These are phyloP conservation scores for Rhizopogon salebrosus DNA, from an alignment of 768 basidiomycete species.

Conservation along the genomic window DNA sequence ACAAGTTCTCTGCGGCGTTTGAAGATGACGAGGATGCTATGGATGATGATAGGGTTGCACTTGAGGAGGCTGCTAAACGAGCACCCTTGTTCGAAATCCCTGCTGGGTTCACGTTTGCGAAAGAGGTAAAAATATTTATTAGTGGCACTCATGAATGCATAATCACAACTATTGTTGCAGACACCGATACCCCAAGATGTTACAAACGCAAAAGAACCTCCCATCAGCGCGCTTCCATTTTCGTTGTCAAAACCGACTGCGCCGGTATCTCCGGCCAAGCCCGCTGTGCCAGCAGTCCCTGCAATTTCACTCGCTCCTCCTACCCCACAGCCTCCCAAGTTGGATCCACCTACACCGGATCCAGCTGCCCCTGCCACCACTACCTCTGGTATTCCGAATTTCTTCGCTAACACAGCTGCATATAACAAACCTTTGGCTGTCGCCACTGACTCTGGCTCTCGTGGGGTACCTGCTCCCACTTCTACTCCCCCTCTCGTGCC, in stretches of 20 bases:
- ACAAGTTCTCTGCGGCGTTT: constrained; percentile 65
- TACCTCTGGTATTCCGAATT: constrained; percentile 46
- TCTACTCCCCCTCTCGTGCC: constrained; percentile 20
- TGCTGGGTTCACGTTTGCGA: constrained; percentile 61
- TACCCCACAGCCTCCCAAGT: constrained; percentile 19
- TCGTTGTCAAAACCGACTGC: constrained; percentile 43
- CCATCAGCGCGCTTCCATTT: constrained; percentile 59
- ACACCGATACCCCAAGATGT: constrained; percentile 34
- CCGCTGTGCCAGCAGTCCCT: constrained; percentile 9
- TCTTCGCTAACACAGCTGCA: constrained; percentile 52
- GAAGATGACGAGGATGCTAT: constrained; percentile 43
- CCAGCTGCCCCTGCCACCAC: constrained; percentile 5
- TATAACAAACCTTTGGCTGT: constrained; percentile 33
- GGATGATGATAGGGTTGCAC: constrained; percentile 33
- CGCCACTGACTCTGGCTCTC: constrained; percentile 11
- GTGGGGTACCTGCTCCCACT: constrained; percentile 19
- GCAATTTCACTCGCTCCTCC: constrained; percentile 21
- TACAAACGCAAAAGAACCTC: constrained; percentile 56
- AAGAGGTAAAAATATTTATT: constrained; percentile 35
- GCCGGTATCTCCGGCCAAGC: constrained; percentile 12
- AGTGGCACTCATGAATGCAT: neutral
- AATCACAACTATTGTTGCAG: constrained; percentile 17
- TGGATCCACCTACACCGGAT: constrained; percentile 4
- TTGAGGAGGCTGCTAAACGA: constrained; percentile 53
- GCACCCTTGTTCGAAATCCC: constrained; percentile 57